Evolutionary conservation across 768 basidiomycete species (phyloP).

Genomic region (Leccinum disarticulatum): DNA sequence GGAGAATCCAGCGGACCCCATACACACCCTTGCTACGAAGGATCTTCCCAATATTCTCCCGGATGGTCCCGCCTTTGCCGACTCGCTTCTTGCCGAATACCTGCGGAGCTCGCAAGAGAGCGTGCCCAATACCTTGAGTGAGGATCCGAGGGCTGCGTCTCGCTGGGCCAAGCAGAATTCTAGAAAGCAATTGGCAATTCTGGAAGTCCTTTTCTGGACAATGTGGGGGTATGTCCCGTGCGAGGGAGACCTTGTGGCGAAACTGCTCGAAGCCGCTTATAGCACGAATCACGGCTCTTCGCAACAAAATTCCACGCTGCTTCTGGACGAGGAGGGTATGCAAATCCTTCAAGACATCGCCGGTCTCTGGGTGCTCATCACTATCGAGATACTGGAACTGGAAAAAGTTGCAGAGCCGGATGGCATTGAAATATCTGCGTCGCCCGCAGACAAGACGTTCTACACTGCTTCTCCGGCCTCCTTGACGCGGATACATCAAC

Average conservation of each 20-base stretch:
- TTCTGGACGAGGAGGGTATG: slow-evolving; percentile 73
- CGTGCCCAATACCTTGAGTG: slow-evolving; percentile 44
- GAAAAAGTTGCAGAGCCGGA: slow-evolving; percentile 61
- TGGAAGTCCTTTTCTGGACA: slow-evolving; percentile 88
- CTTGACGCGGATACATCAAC: slow-evolving; percentile 65
- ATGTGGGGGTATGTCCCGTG: slow-evolving; percentile 78
- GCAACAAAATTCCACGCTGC: slow-evolving; percentile 61
- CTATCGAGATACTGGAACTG: slow-evolving; percentile 77
- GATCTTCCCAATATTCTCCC: slow-evolving; percentile 61
- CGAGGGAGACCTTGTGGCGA: slow-evolving; percentile 58
- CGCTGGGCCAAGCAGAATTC: slow-evolving; percentile 72
- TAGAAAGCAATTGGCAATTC: slow-evolving; percentile 73
- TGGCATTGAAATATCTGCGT: slow-evolving; percentile 49
- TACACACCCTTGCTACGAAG: slow-evolving; percentile 53
- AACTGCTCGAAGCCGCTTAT: slow-evolving; percentile 66
- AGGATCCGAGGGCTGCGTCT: slow-evolving; percentile 59
- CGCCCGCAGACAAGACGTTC: slow-evolving; percentile 47
- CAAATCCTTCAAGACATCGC: slow-evolving; percentile 67
- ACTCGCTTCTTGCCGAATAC: slow-evolving; percentile 62
- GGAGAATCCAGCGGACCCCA: slow-evolving; percentile 53
- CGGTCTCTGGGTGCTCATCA: slow-evolving; percentile 76
- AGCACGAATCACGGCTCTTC: slow-evolving; percentile 59
- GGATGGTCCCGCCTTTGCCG: slow-evolving; percentile 62
- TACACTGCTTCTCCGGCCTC: slow-evolving; percentile 63
- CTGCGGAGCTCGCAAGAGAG: slow-evolving; percentile 46